Evolutionary conservation across 139 green algal species (phyloP).

Genomic region (Micromonas pusilla): DNA sequence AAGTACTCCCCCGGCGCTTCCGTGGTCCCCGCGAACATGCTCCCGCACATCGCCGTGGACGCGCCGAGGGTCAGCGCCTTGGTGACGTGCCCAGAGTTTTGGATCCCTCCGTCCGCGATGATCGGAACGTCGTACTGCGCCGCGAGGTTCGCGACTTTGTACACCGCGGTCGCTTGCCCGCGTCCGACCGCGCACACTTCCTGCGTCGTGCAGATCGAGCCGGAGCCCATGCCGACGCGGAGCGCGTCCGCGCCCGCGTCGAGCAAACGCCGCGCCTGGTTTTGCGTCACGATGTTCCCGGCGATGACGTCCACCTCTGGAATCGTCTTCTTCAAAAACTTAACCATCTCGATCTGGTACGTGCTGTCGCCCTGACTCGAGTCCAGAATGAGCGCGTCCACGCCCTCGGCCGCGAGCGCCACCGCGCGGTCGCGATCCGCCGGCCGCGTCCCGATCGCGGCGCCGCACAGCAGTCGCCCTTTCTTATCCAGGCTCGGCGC

Average conservation of each 20-base stretch:
- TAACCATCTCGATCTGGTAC: slow-evolving; percentile 84
- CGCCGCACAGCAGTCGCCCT: slow-evolving; percentile 70
- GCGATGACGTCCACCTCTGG: slow-evolving; percentile 87
- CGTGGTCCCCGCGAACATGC: slow-evolving; percentile 85
- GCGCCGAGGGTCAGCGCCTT: slow-evolving; percentile 92
- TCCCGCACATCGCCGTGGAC: slow-evolving; percentile 90
- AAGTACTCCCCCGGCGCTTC: slow-evolving; percentile 76
- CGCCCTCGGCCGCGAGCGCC: slow-evolving; percentile 59
- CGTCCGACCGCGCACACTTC: slow-evolving; percentile 96
- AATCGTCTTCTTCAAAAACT: slow-evolving; percentile 76
- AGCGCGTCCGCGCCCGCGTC: slow-evolving; percentile 83
- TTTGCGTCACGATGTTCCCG: slow-evolving; percentile 84
- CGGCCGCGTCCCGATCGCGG: slow-evolving; percentile 80
- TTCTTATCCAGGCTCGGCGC: slow-evolving; percentile 54
- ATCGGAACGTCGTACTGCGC: slow-evolving; percentile 66
- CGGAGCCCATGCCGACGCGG: slow-evolving; percentile 93
- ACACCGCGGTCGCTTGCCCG: slow-evolving; percentile 93
- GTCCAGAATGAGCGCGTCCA: slow-evolving; percentile 45
- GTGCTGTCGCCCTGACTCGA: slow-evolving; percentile 74
- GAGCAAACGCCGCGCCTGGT: slow-evolving; percentile 60
- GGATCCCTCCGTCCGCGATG: slow-evolving; percentile 94
- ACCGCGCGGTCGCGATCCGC: slow-evolving; percentile 68
- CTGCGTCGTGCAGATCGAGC: slow-evolving; percentile 98
- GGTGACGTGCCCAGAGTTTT: slow-evolving; percentile 91
- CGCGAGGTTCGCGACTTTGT: slow-evolving; percentile 55